Percentiles rank a stretch among this genome's conserved stretches.
Conservation (phyloP, 2,329 filamentous ascomycete species). For the Trichoderma atroviride region DNA sequence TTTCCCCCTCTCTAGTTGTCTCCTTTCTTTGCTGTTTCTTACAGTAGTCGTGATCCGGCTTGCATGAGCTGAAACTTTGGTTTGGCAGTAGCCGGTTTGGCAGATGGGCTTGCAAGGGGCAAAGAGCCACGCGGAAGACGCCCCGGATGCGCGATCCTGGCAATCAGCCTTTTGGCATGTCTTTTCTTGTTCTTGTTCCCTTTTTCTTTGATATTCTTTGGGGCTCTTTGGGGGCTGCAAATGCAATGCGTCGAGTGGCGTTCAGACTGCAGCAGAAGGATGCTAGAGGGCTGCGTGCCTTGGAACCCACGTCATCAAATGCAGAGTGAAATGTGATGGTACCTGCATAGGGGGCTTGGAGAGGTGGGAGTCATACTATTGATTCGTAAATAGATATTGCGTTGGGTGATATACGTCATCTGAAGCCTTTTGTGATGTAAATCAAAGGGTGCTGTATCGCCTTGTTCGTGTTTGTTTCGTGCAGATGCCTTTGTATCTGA, state of each 20-base stretch:
- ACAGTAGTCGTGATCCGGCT: not conserved
- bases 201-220: not conserved
- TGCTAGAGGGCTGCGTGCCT: not conserved
- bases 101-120: slow-evolving; percentile 19
- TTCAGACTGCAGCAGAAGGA: not conserved
- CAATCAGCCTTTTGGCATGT: not conserved
- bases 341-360: not conserved
- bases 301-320: not conserved
- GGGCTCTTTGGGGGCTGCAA: not conserved
- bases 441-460: not conserved
- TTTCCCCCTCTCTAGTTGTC: not conserved
- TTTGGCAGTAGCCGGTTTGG: slow-evolving; percentile 18
- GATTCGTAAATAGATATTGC: not conserved
- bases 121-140: slow-evolving; percentile 4
- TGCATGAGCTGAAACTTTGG: slow-evolving; percentile 20
- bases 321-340: not conserved
- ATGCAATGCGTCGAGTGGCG: not conserved
- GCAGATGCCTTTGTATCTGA: not conserved
- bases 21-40: not conserved
- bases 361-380: not conserved
- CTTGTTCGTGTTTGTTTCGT: slow-evolving; percentile 3
- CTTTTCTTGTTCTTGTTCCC: not conserved
- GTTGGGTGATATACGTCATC: slow-evolving; percentile 5
- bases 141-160: slow-evolving; percentile 16
- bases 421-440: not conserved